phyloP scores from a whole-genome alignment of 164 flowering plant genomes.

The Taxillus chinensis region DNA sequence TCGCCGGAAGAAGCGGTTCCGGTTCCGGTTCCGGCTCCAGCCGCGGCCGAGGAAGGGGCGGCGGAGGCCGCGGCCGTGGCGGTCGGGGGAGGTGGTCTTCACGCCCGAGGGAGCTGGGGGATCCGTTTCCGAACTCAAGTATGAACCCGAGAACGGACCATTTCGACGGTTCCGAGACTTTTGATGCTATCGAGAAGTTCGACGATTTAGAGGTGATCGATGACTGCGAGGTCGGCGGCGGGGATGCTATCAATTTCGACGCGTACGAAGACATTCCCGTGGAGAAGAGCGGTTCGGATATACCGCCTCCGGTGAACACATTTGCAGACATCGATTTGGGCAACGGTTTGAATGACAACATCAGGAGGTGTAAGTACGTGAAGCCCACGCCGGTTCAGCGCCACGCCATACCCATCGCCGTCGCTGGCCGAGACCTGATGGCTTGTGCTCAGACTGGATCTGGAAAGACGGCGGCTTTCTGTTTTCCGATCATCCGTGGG shows the following conservation, averaged over 20 bases:
- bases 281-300: not conserved
- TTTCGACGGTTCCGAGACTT: not conserved
- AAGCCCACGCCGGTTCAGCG: conserved; percentile 2
- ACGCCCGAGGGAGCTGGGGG: not conserved
- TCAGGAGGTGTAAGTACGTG: conserved; percentile 1
- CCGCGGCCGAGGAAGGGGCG: not conserved
- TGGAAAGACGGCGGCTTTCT: conserved; percentile 3
- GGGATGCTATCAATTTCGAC: not conserved
- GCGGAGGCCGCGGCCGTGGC: not conserved
- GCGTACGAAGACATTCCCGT: conserved; percentile 5
- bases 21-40: not conserved
- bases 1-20: not conserved
- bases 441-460: conserved; percentile 4
- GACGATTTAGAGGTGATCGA: not conserved
- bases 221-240: not conserved
- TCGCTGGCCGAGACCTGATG: not conserved
- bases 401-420: conserved; percentile 1
- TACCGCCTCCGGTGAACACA: not conserved
- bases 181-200: not conserved
- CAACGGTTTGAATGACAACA: not conserved
- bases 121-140: not conserved
- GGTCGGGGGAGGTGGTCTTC: not conserved
- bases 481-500: not conserved
- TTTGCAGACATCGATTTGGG: conserved; percentile 1
- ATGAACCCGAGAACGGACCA: too few relatives aligned